phyloP scores from a whole-genome alignment of 805 yeast species.

The Ogataea paradorogensis region DNA sequence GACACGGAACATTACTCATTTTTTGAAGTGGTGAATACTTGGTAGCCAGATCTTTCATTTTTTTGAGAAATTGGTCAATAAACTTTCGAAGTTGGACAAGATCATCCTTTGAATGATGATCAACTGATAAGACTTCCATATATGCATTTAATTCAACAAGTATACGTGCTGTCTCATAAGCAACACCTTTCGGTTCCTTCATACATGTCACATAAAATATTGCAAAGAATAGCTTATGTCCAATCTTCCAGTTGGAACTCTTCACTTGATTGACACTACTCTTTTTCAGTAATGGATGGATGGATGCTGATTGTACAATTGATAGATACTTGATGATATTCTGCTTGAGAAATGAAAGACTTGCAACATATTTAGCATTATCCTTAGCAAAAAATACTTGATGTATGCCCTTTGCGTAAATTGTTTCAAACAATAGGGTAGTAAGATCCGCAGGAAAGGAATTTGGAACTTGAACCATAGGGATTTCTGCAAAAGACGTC shows the following conservation, averaged over 20 bases:
- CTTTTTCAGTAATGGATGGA: constrained; percentile 8
- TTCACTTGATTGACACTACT: constrained; percentile 9
- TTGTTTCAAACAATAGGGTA: constrained; percentile 9
- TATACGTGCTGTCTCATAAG: constrained; percentile 4
- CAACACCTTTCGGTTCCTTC: not conserved
- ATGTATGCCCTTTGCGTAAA: constrained; percentile 17
- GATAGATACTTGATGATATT: constrained; percentile 5
- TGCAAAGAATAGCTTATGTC: constrained; percentile 15
- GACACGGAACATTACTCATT: constrained; percentile 13
- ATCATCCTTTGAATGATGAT: not conserved
- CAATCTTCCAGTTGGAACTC: constrained; percentile 12
- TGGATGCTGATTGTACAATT: not conserved
- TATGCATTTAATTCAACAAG: constrained; percentile 16
- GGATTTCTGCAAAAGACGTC: constrained; percentile 13
- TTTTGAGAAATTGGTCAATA: constrained; percentile 5
- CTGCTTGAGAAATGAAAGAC: constrained; percentile 4
- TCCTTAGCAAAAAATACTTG: constrained; percentile 7
- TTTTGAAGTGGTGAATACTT: constrained; percentile 6
- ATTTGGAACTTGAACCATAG: constrained; percentile 7
- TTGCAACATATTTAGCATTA: not conserved
- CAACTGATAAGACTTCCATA: constrained; percentile 6
- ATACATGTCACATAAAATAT: constrained; percentile 8
- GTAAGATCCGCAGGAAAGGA: constrained; percentile 16
- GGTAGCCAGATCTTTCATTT: constrained; percentile 1
- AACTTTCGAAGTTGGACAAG: not conserved